Evolutionary conservation across 257 asterid species (phyloP), one percentile per base, ranked within the genome.

Genomic region (Petunia secreta): DNA sequence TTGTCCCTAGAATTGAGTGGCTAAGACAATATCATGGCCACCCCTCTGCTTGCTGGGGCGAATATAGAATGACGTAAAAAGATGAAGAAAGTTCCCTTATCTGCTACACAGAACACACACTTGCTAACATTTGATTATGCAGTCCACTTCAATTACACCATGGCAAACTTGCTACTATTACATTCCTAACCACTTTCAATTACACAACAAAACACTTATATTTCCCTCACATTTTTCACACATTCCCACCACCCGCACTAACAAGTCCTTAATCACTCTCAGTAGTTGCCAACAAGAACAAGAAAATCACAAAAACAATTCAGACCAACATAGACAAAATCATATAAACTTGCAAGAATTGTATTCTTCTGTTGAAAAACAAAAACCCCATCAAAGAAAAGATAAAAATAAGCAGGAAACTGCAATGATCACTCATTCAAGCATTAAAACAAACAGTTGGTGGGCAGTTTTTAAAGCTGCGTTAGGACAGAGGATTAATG

Each of bases 401-500:
- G 77, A 80, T 64, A 78, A 64, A 15, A 76, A 83, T 44, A 81
- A 59, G 54, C 43, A 62, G 34, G 85, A 52, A 14, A 68, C 79
- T 77, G 93, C 37, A 69, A 79, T 54, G 57, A 77, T 41, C 52
- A 80, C 8, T 55, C 63, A 10, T 34, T 77, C 80, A 2, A 87
- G 80, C 79, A 83, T 88, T 88, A 83, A 84, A 40, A 79, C 95
- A 85, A 90, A 80, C 89, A 92, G 92, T 94, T 81, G 93, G 93
- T 91, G 97, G 98, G 83, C 88, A 6, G 88, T 87, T 48, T 77
- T 92, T 58, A 92, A 90, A 87, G 97, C 99, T 54, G 96, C 94
- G 5, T 75, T 92, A 71, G 99, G 99, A 14, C 99, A 94, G 89
- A 92, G 98, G 80, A 88, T 96, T 87, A 96, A 96, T 80, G 9